Base-by-base conservation (phyloP, 1,284 basidiomycete species). In the Hymenochaete sp. region DNA sequence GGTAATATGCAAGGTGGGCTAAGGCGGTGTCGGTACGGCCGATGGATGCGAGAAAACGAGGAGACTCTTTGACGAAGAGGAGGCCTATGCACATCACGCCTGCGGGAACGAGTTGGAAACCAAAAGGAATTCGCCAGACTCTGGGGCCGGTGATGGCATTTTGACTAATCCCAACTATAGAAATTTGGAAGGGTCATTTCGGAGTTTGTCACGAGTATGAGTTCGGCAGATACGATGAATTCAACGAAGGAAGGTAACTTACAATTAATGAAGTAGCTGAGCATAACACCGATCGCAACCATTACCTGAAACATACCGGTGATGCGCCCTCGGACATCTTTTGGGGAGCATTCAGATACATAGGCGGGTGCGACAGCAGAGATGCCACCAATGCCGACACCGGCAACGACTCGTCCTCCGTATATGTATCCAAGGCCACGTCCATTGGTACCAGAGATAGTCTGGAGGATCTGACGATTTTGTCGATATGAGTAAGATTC, bases 251-350 rank as follows among this genome's bases (percentile, higher is more conserved):
- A n/a, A 32, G 18, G 14, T 11, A 6, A 62, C 78, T 49, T 49
- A 84, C 81, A 72, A 55, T 86, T 84, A 52, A 84, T 70, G 59
- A 85, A 86, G 60, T 86, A 87, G 0, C 80, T 82, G 37, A 86
- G 65, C 80, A 85, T 84, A 47, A 84, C 81, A 27, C 82, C 82
- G 38, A 72, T 59, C 13, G 79, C 78, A 31, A 88, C 83, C 73
- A 88, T 79, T 60, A 91, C 78, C 59, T 92, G 86, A 71, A 90
- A 88, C 25, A 84, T 56, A 32, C 42, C 42, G 0, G 82, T 82
- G 38, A 83, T 79, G 24, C 81, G 72, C 9, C 82, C 81, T 42
- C 80, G 71, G 18, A 81, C 81, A 24, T 82, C 70, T 58, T 86
- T 87, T 4, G 86, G 86, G 0, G 77, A 72, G 58, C 84, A 87